Evolutionary conservation across 306 rosid species (phyloP), one percentile per base, ranked within the genome.

Genomic region (Malus asiatica): DNA sequence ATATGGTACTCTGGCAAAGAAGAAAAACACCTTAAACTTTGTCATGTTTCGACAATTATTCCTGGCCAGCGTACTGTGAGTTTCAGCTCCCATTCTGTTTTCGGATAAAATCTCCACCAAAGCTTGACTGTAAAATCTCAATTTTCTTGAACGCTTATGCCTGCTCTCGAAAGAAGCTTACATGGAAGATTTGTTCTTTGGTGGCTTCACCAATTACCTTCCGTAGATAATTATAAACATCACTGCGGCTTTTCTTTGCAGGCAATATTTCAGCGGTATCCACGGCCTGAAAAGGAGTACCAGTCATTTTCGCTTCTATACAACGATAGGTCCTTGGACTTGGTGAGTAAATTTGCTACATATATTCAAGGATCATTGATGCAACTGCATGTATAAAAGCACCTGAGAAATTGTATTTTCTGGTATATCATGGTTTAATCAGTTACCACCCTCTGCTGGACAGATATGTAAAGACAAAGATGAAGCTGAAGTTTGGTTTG

Each of bases 1-100:
- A 55, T 95, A 73, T 95, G 99, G 97, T 95, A 88, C 90, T 88
- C 91, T 48, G 99, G 89, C 60, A 95, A 90, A 84, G 91, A 95
- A 52, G 97, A 95, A 87, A 95, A 89, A 64, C 89, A 90, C 15
- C 71, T 95, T 73, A 89, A 87, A 83, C 86, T 95, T 67, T 81
- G 92, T 80, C 85, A 81, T 64, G 99, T 92, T 79, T 85, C 97
- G 65, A 89, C 79, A 79, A 95, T 95, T 80, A 90, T 92, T 86
- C 97, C 97, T 66, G 99, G 99, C 32, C 99, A 95, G 85, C 87
- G 97, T 65, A 95, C 99, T 82, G 99, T 95, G 88, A 89, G 99
- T 88, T 88, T 84, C 55, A 16, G 66, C 70, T 16, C n/a, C 71
- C 33, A 25, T 63, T 77, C 23, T 68, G 59, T 55, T 77, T 73